phyloP scores from a whole-genome alignment of 2,329 filamentous ascomycete species.

The Epichloe brachyelytri region DNA sequence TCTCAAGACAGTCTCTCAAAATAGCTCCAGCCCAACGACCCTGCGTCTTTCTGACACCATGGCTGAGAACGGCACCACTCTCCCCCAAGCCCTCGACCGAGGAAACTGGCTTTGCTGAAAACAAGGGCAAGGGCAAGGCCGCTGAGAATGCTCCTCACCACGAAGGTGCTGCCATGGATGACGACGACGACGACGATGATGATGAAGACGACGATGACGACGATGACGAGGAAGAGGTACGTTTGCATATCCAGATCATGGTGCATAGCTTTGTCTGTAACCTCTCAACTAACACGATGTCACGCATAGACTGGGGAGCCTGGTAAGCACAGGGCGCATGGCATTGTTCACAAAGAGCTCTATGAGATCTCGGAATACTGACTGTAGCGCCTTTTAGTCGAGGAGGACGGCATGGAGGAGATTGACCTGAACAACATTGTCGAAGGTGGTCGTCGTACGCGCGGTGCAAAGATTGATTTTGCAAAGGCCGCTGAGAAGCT shows the following conservation, averaged over 20 bases:
- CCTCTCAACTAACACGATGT: slow-evolving; percentile 12
- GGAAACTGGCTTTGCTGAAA: slow-evolving; percentile 30
- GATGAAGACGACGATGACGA: slow-evolving; percentile 35
- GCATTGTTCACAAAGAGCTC: background rate
- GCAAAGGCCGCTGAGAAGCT: slow-evolving; percentile 77
- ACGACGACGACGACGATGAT: slow-evolving; percentile 63
- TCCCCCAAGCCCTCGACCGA: slow-evolving; percentile 32
- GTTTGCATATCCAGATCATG: background rate
- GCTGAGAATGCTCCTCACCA: slow-evolving; percentile 39
- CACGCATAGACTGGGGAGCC: slow-evolving; percentile 15
- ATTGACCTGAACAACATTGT: slow-evolving; percentile 89
- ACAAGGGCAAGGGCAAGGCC: slow-evolving; percentile 85
- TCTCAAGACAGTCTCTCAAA: background rate
- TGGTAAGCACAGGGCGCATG: slow-evolving; percentile 13
- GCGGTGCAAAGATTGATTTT: slow-evolving; percentile 86
- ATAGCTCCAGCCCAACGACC: background rate
- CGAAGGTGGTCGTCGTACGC: slow-evolving; percentile 64
- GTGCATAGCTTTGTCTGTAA: background rate
- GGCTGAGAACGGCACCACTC: slow-evolving; percentile 37
- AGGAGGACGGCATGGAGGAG: slow-evolving; percentile 77
- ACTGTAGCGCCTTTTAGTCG: slow-evolving; percentile 16
- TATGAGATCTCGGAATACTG: background rate
- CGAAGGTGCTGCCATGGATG: slow-evolving; percentile 48
- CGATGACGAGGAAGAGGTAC: slow-evolving; percentile 24
- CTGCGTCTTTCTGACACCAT: slow-evolving; percentile 14